phyloP scores from a whole-genome alignment of 257 asterid genomes.

The Ilex asprella region DNA sequence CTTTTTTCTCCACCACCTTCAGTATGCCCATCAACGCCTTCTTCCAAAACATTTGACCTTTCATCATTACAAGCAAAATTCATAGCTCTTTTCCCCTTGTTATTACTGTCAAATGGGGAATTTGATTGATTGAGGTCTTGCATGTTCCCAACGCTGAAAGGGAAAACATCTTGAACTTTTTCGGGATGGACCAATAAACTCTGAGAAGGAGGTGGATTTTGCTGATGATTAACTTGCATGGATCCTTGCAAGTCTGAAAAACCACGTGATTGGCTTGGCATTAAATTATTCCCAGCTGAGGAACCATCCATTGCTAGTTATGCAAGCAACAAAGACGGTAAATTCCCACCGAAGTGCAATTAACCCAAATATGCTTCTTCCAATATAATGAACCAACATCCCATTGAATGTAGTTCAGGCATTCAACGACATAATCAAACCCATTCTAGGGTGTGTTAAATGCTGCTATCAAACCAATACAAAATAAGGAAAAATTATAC shows the following conservation, averaged over 20 bases:
- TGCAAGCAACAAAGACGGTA: too few relatives aligned
- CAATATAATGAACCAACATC: too few relatives aligned
- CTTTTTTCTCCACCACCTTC: conserved; percentile 14
- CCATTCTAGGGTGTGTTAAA: too few relatives aligned
- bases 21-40: conserved; percentile 3
- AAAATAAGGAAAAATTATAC: too few relatives aligned
- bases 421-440: too few relatives aligned
- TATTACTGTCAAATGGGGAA: conserved; percentile 1
- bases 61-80: conserved; percentile 2
- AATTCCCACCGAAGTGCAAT: too few relatives aligned
- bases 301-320: not conserved
- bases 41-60: not conserved
- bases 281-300: conserved; percentile 6
- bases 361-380: too few relatives aligned
- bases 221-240: conserved; percentile 16
- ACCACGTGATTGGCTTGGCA: conserved; percentile 8
- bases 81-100: conserved; percentile 7
- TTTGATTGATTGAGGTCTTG: conserved; percentile 14
- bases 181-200: conserved; percentile 8
- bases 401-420: too few relatives aligned
- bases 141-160: conserved; percentile 14
- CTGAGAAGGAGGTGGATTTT: conserved; percentile 12
- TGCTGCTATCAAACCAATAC: too few relatives aligned
- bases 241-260: conserved; percentile 1
- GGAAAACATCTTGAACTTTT: conserved; percentile 8